Percentiles rank a stretch among this genome's conserved stretches.
phyloP scores from a whole-genome alignment of 2,329 filamentous ascomycete genomes.

The Boeremia exigua region DNA sequence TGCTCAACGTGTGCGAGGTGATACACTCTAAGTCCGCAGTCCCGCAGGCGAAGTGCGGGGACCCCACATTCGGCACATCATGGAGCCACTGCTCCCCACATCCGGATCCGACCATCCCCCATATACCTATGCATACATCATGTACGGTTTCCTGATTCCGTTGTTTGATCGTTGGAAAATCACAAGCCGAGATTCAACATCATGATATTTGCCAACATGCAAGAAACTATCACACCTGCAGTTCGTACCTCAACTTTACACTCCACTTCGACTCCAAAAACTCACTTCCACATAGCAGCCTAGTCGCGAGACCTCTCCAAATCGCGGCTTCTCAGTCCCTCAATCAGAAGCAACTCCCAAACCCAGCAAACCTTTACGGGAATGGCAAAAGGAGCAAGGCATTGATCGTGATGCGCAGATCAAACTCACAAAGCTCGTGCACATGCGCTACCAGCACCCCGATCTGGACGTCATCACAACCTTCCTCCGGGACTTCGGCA shows the following conservation, averaged over 20 bases:
- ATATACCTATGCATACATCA: background rate
- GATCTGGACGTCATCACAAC: conserved; percentile 56
- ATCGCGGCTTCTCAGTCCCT: conserved; percentile 48
- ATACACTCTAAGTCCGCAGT: background rate
- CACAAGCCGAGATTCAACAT: background rate
- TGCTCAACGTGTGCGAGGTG: background rate
- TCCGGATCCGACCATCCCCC: background rate
- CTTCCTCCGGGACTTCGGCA: conserved; percentile 50
- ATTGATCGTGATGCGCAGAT: conserved; percentile 56
- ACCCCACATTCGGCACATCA: conserved; percentile 34
- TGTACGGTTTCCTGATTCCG: background rate
- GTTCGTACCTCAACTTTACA: conserved; percentile 22
- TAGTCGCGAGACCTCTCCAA: conserved; percentile 47
- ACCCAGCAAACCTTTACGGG: conserved; percentile 41
- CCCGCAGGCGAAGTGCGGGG: conserved; percentile 18
- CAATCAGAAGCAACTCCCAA: conserved; percentile 48
- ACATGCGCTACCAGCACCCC: conserved; percentile 63
- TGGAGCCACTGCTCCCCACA: conserved; percentile 12
- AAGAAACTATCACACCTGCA: conserved; percentile 40
- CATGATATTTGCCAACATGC: conserved; percentile 43
- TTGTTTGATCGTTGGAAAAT: too few relatives aligned
- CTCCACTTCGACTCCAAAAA: background rate
- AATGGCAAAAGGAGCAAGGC: conserved; percentile 48
- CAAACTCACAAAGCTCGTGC: conserved; percentile 55
- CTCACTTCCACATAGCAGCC: conserved; percentile 24